Conservation (phyloP, 2,329 filamentous ascomycete genomes). For the Mariannaea sp. region DNA sequence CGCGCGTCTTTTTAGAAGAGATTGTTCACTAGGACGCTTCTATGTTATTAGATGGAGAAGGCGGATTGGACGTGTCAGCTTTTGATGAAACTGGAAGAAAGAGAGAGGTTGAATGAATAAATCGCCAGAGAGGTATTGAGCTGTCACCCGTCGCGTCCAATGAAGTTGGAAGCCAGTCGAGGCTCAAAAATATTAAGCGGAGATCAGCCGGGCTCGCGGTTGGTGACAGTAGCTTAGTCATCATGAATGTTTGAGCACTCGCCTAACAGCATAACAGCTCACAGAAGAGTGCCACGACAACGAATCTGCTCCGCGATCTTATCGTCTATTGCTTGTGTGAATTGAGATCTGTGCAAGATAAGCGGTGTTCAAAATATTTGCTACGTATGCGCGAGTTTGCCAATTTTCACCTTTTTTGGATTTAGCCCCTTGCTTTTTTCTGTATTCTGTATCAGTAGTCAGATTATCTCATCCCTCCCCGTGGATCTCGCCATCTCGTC, state of each 20-base stretch:
- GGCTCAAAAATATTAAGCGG: conserved; percentile 15
- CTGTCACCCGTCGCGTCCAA: conserved; percentile 10
- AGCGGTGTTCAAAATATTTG: neutral
- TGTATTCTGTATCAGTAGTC: too few species aligned
- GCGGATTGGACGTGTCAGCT: conserved; percentile 1
- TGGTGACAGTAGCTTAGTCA: conserved; percentile 8
- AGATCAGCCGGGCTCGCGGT: conserved; percentile 5
- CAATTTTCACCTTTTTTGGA: too few species aligned
- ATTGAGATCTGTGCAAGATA: neutral
- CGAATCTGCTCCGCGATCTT: neutral
- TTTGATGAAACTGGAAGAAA: conserved; percentile 2
- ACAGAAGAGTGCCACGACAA: neutral
- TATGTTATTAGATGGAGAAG: neutral
- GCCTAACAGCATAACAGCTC: too few species aligned
- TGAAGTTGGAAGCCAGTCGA: conserved; percentile 12
- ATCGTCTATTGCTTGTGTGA: neutral
- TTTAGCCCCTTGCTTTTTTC: too few species aligned
- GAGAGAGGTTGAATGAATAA: conserved; percentile 10
- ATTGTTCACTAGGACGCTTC: neutral
- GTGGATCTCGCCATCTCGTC: too few species aligned
- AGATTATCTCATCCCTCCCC: too few species aligned
- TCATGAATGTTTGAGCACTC: too few species aligned
- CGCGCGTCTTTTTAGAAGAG: conserved; percentile 28
- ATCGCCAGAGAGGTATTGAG: conserved; percentile 10
- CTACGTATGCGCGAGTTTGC: too few species aligned